These are phyloP conservation scores for Vitis labrusca DNA, from an alignment of 164 flowering plant genomes.

Conservation along the genomic window DNA sequence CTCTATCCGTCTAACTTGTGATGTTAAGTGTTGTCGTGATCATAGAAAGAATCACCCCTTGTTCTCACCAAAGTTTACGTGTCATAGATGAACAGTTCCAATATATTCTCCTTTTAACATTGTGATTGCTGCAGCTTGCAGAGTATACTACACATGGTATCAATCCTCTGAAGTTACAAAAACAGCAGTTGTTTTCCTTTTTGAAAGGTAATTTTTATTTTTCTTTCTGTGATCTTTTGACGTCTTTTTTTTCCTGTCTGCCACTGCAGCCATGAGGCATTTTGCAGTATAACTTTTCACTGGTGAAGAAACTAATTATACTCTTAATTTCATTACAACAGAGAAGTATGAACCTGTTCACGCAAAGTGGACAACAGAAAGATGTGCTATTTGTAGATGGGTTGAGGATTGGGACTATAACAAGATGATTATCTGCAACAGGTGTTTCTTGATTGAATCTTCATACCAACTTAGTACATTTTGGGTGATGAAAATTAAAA, in stretches of 20 bases:
- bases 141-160: constrained; percentile 45
- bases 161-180: constrained; percentile 49
- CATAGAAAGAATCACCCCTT: too few species aligned
- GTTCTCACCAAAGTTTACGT: neutral
- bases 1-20: too few species aligned
- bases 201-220: constrained; percentile 53
- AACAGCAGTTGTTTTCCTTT: constrained; percentile 61
- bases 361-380: constrained; percentile 97
- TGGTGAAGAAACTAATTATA: constrained; percentile 1
- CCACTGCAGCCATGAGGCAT: neutral
- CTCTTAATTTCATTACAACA: constrained; percentile 27
- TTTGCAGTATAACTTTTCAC: neutral
- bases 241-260: neutral
- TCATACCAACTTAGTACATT: neutral
- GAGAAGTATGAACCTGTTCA: constrained; percentile 83
- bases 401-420: constrained; percentile 96
- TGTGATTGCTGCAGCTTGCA: constrained; percentile 60
- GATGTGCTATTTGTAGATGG: constrained; percentile 99
- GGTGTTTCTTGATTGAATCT: constrained; percentile 15
- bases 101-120: constrained; percentile 6
- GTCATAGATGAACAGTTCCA: neutral
- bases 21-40: too few species aligned
- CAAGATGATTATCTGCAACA: constrained; percentile 90
- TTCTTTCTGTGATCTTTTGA: neutral
- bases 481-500: neutral